Evolutionary conservation across 148 eudicot genomes (phyloP).

Genomic region (Amaranthus palmeri): DNA sequence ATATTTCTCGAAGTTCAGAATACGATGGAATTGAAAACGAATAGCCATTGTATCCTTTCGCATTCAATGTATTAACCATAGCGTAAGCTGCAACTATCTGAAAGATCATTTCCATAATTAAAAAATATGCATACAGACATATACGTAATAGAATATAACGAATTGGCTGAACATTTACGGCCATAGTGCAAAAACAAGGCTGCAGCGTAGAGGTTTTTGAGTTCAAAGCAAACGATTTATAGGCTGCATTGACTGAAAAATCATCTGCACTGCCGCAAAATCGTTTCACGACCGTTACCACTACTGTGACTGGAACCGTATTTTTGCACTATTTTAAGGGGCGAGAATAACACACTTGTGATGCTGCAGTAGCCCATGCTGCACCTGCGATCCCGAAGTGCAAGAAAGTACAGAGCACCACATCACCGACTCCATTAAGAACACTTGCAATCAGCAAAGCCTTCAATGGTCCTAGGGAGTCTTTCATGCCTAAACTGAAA

Average conservation of each 20-base stretch:
- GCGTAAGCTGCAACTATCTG: conserved; percentile 85
- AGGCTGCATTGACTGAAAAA: background rate
- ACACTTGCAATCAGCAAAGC: conserved; percentile 84
- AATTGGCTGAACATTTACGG: background rate
- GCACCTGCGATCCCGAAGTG: conserved; percentile 93
- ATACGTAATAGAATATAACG: background rate
- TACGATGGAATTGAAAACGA: conserved; percentile 56
- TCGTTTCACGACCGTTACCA: too few species aligned
- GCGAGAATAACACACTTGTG: conserved; percentile 50
- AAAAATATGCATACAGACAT: background rate
- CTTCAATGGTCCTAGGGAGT: conserved; percentile 95
- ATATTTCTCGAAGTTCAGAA: conserved; percentile 57
- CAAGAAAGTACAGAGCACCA: conserved; percentile 58
- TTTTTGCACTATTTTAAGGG: too few species aligned
- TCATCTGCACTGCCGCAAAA: too few species aligned
- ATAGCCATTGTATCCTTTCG: conserved; percentile 81
- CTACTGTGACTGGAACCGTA: too few species aligned
- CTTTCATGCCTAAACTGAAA: conserved; percentile 94
- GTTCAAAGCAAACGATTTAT: background rate
- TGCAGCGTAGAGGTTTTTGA: too few species aligned
- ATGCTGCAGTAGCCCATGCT: conserved; percentile 93
- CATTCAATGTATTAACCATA: conserved; percentile 68
- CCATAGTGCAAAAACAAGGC: too few species aligned
- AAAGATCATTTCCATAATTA: conserved; percentile 9
- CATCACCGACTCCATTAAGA: conserved; percentile 69